Percentiles rank a stretch among this genome's conserved stretches.
These are phyloP conservation scores for Colletotrichum truncatum DNA, from an alignment of 2,329 filamentous ascomycete genomes.

Conservation along the genomic window DNA sequence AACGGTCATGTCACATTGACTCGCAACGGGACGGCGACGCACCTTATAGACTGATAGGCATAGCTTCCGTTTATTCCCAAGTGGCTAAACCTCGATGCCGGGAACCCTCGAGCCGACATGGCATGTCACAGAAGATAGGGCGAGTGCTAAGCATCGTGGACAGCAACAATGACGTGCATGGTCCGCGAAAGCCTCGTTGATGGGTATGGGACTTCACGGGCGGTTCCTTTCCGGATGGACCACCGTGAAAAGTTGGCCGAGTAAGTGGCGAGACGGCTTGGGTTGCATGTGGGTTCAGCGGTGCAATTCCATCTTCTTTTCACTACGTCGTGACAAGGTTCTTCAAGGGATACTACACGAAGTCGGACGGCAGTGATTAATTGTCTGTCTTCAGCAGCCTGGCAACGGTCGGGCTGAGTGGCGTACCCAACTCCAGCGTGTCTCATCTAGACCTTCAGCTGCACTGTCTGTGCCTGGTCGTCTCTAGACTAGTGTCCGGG, in stretches of 20 bases:
- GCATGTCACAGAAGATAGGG: conserved; percentile 1
- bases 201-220: background rate
- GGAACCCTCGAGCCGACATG: conserved; percentile 1
- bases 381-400: background rate
- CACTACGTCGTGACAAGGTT: background rate
- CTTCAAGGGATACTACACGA: no score
- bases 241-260: background rate
- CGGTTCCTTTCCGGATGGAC: background rate
- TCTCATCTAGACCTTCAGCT: background rate
- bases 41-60: background rate
- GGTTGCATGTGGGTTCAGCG: background rate
- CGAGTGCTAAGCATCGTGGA: background rate
- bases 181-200: background rate
- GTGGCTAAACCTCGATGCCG: background rate
- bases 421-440: background rate
- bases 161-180: background rate
- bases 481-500: background rate
- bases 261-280: background rate
- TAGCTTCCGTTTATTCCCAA: background rate
- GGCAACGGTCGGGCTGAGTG: background rate
- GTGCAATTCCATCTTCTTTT: background rate
- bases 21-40: background rate
- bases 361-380: no score
- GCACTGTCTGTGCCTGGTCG: background rate
- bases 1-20: conserved; percentile 1